A percentile compares a stretch with the other conserved stretches of the same genome.
Evolutionary conservation across 495 filamentous ascomycete genomes (phyloP).

Genomic region (Penicillium desertorum): DNA sequence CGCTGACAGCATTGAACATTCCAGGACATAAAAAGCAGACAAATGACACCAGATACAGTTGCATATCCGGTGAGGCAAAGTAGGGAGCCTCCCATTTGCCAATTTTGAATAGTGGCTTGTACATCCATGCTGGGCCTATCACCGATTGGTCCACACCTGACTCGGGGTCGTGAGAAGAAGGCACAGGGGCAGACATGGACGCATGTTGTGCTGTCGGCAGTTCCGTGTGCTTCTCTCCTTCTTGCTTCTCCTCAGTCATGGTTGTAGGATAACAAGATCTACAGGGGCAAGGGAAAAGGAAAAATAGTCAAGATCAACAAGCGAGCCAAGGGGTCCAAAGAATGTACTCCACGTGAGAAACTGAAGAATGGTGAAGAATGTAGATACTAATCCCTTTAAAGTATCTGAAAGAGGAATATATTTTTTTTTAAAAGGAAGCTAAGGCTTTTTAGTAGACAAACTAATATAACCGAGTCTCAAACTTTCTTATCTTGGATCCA

Average conservation of each 20-base stretch:
- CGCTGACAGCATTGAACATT: conserved; percentile 77
- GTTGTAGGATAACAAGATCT: conserved; percentile 5
- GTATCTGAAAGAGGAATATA: neutral
- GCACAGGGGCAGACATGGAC: conserved; percentile 4
- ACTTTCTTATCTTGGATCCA: conserved; percentile 21
- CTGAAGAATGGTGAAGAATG: conserved; percentile 8
- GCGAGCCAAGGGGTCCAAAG: conserved; percentile 5
- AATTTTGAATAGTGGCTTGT: conserved; percentile 58
- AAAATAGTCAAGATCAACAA: conserved; percentile 3
- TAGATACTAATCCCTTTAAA: neutral
- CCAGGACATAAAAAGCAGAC: conserved; percentile 91
- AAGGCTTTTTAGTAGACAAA: conserved; percentile 3
- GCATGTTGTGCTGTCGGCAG: conserved; percentile 22
- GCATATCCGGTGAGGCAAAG: conserved; percentile 74
- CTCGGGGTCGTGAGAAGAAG: conserved; percentile 28
- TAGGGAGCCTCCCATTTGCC: conserved; percentile 57
- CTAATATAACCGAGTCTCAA: conserved; percentile 17
- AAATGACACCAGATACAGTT: conserved; percentile 73
- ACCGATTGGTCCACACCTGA: conserved; percentile 27
- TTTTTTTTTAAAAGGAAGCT: conserved; percentile 9
- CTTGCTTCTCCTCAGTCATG: conserved; percentile 7
- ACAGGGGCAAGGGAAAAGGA: neutral
- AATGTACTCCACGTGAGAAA: conserved; percentile 12
- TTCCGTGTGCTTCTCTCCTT: conserved; percentile 6
- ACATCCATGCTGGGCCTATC: conserved; percentile 60